Conservation (phyloP, 129 eudicot species). For the Centaurea solstitialis region DNA sequence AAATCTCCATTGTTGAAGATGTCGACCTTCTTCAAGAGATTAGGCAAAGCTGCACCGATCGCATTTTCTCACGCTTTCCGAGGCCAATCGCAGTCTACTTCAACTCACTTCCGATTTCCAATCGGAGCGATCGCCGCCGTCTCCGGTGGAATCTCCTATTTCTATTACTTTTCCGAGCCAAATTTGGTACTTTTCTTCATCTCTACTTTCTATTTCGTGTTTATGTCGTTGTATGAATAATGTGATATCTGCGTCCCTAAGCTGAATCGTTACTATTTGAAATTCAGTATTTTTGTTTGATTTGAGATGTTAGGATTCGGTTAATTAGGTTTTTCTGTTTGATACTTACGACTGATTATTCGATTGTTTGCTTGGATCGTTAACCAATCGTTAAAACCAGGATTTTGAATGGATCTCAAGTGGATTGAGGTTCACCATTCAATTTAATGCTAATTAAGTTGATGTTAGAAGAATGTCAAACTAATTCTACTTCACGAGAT, state of each 20-base stretch:
- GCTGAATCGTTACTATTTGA: neutral
- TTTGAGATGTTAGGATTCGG: neutral
- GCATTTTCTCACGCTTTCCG: conserved; percentile 41
- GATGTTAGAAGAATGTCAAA: neutral
- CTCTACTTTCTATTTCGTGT: neutral
- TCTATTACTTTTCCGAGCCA: conserved; percentile 56
- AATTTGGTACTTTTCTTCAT: conserved; percentile 52
- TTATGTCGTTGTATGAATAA: neutral
- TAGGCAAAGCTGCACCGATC: conserved; percentile 59
- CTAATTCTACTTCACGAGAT: neutral
- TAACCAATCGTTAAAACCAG: too few relatives aligned
- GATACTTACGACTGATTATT: neutral
- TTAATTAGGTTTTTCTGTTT: conserved; percentile 8
- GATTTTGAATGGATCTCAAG: conserved; percentile 14
- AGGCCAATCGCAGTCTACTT: conserved; percentile 43
- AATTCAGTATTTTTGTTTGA: neutral
- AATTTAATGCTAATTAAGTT: neutral
- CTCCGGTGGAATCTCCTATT: conserved; percentile 80
- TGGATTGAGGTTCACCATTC: neutral
- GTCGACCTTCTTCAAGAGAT: conserved; percentile 58
- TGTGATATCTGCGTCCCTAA: conserved; percentile 8
- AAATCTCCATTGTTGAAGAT: conserved; percentile 30
- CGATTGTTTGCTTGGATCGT: neutral
- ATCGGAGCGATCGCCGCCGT: conserved; percentile 87
- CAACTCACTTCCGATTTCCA: conserved; percentile 42